phyloP scores from a whole-genome alignment of 495 filamentous ascomycete genomes.

The Xylaria venustula region DNA sequence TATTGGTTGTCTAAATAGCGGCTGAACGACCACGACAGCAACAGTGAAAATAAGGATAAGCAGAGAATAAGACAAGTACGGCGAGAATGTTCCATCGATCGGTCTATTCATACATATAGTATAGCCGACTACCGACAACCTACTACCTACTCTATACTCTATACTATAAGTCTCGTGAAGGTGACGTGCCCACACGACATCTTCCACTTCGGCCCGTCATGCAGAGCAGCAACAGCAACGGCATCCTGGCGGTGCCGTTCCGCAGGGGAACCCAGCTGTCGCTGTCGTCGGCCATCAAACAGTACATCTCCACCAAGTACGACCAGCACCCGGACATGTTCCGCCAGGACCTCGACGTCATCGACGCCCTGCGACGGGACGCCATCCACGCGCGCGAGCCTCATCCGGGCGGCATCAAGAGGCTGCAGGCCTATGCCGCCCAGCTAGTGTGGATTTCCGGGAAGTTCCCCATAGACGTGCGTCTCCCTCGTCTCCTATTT shows the following conservation, averaged over 20 bases:
- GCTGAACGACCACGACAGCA: background rate
- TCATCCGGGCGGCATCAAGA: constrained; percentile 83
- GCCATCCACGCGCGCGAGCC: constrained; percentile 86
- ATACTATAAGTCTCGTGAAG: too few species aligned
- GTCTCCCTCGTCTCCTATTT: constrained; percentile 24
- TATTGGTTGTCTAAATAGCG: background rate
- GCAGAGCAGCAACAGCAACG: constrained; percentile 29
- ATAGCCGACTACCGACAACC: too few species aligned
- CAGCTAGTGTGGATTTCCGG: constrained; percentile 92
- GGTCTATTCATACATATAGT: background rate
- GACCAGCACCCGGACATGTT: constrained; percentile 99
- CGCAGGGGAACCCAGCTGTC: constrained; percentile 75
- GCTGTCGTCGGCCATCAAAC: constrained; percentile 78
- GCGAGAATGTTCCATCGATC: background rate
- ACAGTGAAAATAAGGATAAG: background rate
- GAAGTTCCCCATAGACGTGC: constrained; percentile 94
- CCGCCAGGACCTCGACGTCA: constrained; percentile 77
- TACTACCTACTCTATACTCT: background rate
- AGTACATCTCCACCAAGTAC: constrained; percentile 98
- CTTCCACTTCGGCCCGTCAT: constrained; percentile 10
- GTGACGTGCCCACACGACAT: background rate
- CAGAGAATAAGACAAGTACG: too few species aligned
- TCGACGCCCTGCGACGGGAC: constrained; percentile 77
- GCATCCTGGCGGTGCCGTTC: constrained; percentile 71
- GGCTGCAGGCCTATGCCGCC: constrained; percentile 83